Evolutionary conservation across 2,329 filamentous ascomycete species (phyloP), one percentile per base, ranked within the genome.

Genomic region (Botrytis medusae): DNA sequence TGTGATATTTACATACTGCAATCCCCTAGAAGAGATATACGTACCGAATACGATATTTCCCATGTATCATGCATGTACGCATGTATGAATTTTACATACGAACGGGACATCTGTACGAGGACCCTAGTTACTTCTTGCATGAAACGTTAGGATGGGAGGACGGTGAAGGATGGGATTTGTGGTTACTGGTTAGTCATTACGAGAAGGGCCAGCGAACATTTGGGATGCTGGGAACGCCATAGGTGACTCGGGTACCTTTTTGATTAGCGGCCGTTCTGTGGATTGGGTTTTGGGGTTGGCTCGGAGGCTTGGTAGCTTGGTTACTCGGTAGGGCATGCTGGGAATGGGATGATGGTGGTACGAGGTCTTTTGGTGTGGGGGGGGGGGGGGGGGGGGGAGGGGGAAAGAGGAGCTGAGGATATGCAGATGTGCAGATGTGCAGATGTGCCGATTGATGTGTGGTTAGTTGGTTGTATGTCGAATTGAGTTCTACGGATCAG

Each of bases 81-180:
- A 10, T 4, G 25, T 51, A 7, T 51, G 46, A 25, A 51, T 51
- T 25, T 25, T 51, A 12, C 22, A 51, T 51, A 51, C 48, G 48
- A 16, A 51, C 48, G 48, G 48, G 25, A 51, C 48, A 51, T 51
- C 48, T 51, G 44, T 48, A 65, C 63, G 7, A 51, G 44, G 32
- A 67, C 63, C 44, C 63, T 67, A 20, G 63, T 65, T 51, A 12
- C 29, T n/a, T 51, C 6, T 51, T 65, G 63, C 63, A 37, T 65
- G 29, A 51, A 51, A 65, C 63, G 63, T 67, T 12, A 51, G 60
- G 63, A 67, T 51, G 48, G 48, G 48, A 51, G n/a, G 48, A 51
- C 63, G 63, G 63, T 67, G 63, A 69, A 69, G 67, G 34, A 59
- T 51, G 10, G 32, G 32, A 37, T 22, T 37, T 16, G 54, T 29